Percentiles rank a stretch among this genome's conserved stretches.
Evolutionary conservation across 2,329 filamentous ascomycete genomes (phyloP).

Genomic region (Pseudogymnoascus sp.): DNA sequence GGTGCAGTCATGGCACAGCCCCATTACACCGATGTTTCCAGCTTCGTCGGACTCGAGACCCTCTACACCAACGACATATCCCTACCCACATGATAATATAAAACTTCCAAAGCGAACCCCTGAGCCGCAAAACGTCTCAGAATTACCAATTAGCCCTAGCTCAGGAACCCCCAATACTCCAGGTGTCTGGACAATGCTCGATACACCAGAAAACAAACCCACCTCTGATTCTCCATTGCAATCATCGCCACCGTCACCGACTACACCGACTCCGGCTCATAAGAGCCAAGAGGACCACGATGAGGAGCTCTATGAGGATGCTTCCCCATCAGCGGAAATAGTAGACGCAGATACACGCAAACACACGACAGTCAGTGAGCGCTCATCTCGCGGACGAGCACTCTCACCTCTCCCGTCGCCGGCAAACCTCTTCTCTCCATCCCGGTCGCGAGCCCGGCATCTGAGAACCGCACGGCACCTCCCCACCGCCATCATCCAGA

Average conservation of each 20-base stretch:
- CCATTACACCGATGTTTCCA: slow-evolving; percentile 36
- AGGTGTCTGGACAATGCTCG: slow-evolving; percentile 19
- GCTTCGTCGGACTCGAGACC: slow-evolving; percentile 56
- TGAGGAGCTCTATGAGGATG: slow-evolving; percentile 18
- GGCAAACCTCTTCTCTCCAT: slow-evolving; percentile 56
- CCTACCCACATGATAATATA: slow-evolving; percentile 37
- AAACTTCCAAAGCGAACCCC: slow-evolving; percentile 28
- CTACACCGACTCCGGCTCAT: slow-evolving; percentile 37
- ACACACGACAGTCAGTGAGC: slow-evolving; percentile 24
- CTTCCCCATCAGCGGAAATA: neutral
- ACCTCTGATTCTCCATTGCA: neutral
- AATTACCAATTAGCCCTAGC: slow-evolving; percentile 23
- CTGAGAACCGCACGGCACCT: slow-evolving; percentile 44
- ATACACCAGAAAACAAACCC: slow-evolving; percentile 12
- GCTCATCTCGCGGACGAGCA: slow-evolving; percentile 42
- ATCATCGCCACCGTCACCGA: slow-evolving; percentile 25
- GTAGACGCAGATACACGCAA: neutral
- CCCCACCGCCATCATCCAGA: slow-evolving; percentile 62
- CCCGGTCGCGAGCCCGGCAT: slow-evolving; percentile 33
- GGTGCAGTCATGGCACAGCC: slow-evolving; percentile 45
- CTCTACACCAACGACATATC: slow-evolving; percentile 42
- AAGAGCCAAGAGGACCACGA: slow-evolving; percentile 36
- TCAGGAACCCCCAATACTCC: slow-evolving; percentile 16
- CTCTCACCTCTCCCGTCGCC: slow-evolving; percentile 62
- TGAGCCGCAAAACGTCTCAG: slow-evolving; percentile 29